Conservation (phyloP, 768 basidiomycete genomes). For the Suillus ampliporus region DNA sequence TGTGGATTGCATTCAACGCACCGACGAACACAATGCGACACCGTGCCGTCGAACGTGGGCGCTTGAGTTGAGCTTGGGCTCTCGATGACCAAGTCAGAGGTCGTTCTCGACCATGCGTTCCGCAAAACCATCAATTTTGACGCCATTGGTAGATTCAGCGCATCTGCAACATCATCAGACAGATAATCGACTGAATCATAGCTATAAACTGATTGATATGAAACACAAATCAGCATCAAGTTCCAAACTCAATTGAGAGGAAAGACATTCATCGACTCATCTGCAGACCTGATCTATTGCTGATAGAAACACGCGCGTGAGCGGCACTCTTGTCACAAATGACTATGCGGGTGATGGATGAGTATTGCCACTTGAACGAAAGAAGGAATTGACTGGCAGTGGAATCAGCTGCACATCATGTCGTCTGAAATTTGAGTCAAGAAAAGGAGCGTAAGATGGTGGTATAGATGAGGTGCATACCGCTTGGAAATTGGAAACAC, state of each 20-base stretch:
- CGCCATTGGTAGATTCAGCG: constrained; percentile 70
- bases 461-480: constrained; percentile 31
- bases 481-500: constrained; percentile 50
- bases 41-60: too few relatives aligned
- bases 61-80: too few relatives aligned
- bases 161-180: constrained; percentile 47
- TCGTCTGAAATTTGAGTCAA: background rate
- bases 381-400: background rate
- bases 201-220: background rate
- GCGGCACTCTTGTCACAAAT: constrained; percentile 32
- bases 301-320: constrained; percentile 66
- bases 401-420: background rate
- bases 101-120: background rate
- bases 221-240: background rate
- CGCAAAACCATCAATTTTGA: constrained; percentile 51
- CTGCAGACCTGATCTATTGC: constrained; percentile 91
- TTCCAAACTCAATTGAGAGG: background rate
- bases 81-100: background rate
- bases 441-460: background rate
- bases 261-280: constrained; percentile 81
- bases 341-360: constrained; percentile 64
- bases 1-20: too few relatives aligned
- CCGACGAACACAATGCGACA: too few relatives aligned
- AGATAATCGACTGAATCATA: constrained; percentile 5
- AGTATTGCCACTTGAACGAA: constrained; percentile 72